Conservation (phyloP, 2,329 filamentous ascomycete species). For the Penicillium paneum region DNA sequence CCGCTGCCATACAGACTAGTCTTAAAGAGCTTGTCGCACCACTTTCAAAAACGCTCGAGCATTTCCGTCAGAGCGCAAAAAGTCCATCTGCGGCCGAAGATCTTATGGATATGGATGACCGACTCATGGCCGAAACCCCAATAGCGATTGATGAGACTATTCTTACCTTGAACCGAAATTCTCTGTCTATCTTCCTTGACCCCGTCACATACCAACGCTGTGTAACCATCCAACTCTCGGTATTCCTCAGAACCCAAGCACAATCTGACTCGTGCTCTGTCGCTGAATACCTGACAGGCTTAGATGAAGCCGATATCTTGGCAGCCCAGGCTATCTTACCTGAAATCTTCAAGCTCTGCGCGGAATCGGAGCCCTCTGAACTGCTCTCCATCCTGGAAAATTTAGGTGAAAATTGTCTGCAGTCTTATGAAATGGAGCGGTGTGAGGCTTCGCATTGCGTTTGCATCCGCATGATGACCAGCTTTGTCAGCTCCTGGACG, state of each 20-base stretch:
- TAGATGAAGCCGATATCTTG: slow-evolving; percentile 40
- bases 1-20: slow-evolving; percentile 21
- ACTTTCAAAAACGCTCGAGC: slow-evolving; percentile 33
- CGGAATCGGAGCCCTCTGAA: slow-evolving; percentile 33
- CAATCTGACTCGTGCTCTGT: slow-evolving; percentile 15
- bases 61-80: slow-evolving; percentile 23
- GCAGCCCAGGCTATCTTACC: slow-evolving; percentile 32
- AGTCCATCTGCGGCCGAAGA: slow-evolving; percentile 23
- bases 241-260: slow-evolving; percentile 24
- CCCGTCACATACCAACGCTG: slow-evolving; percentile 36
- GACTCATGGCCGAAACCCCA: slow-evolving; percentile 29
- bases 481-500: slow-evolving; percentile 62
- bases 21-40: slow-evolving; percentile 28
- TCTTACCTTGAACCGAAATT: slow-evolving; percentile 32
- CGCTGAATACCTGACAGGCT: slow-evolving; percentile 36
- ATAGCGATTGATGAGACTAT: slow-evolving; percentile 22
- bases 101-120: slow-evolving; percentile 46
- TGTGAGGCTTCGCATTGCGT: slow-evolving; percentile 70
- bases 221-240: slow-evolving; percentile 35
- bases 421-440: slow-evolving; percentile 60
- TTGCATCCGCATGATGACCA: slow-evolving; percentile 66
- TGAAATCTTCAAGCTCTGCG: slow-evolving; percentile 30
- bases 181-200: slow-evolving; percentile 32
- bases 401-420: slow-evolving; percentile 49
- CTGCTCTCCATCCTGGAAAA: slow-evolving; percentile 47